These are phyloP conservation scores for Pyrenophora teres DNA, from an alignment of 2,329 filamentous ascomycete genomes.

Conservation along the genomic window DNA sequence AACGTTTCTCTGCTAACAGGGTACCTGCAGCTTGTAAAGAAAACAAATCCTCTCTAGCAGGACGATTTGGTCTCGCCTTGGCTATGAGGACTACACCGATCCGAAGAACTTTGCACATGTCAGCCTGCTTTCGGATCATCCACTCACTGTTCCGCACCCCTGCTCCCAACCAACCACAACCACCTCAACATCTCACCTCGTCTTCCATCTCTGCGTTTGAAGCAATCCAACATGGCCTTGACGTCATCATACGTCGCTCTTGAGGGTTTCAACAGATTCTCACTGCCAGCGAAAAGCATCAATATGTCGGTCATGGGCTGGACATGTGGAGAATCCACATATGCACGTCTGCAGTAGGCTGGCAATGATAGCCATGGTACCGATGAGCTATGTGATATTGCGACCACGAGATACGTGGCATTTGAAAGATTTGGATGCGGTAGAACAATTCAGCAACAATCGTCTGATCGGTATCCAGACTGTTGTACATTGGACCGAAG, in stretches of 20 bases:
- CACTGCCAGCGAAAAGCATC: slow-evolving; percentile 27
- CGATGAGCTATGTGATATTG: slow-evolving; percentile 26
- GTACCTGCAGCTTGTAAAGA: slow-evolving; percentile 2
- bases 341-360: slow-evolving; percentile 23
- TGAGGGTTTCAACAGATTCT: slow-evolving; percentile 24
- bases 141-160: slow-evolving; percentile 23
- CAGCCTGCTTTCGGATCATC: slow-evolving; percentile 12
- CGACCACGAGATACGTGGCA: slow-evolving; percentile 27
- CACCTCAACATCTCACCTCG: slow-evolving; percentile 32
- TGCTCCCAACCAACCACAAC: slow-evolving; percentile 28
- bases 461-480: slow-evolving; percentile 13
- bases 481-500: slow-evolving; percentile 2
- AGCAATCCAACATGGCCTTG: slow-evolving; percentile 28
- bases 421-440: slow-evolving; percentile 22
- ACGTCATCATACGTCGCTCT: slow-evolving; percentile 18
- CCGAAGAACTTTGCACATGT: slow-evolving; percentile 5
- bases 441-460: slow-evolving; percentile 14
- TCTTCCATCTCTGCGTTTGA: slow-evolving; percentile 23
- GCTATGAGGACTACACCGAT: neutral
- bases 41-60: slow-evolving; percentile 15
- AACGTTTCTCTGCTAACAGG: neutral
- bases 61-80: neutral
- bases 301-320: slow-evolving; percentile 32
- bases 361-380: slow-evolving; percentile 17
- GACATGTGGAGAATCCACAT: slow-evolving; percentile 22